A percentile compares a stretch with the other conserved stretches of the same genome.
phyloP scores from a whole-genome alignment of 176 grass and related monocot genomes.

The Hordeum vulgare region MorexV3_pseudomolecules_assembly NC_058521.1:11809540-11810039 shows the following conservation, averaged over 20 bases:
- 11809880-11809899: not conserved
- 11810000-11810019: not conserved
- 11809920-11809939: not conserved
- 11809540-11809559: not conserved
- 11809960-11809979: not conserved
- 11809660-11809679: not conserved
- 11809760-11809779: not conserved
- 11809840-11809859: not conserved
- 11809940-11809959: not conserved
- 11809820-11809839: not conserved
- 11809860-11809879: not conserved
- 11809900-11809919: not conserved
- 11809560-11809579: not conserved
- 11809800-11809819: not conserved
- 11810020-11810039: not conserved
- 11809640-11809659: not conserved
- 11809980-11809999: not conserved
- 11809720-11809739: not conserved
- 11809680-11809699: not conserved
- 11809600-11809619: not conserved
- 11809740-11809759: not conserved
- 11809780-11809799: not conserved
- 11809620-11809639: not conserved
- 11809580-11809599: not conserved
- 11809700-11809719: not conserved